Conservation (phyloP, 2,329 filamentous ascomycete species). For the Chaetoscypha palmicola region DNA sequence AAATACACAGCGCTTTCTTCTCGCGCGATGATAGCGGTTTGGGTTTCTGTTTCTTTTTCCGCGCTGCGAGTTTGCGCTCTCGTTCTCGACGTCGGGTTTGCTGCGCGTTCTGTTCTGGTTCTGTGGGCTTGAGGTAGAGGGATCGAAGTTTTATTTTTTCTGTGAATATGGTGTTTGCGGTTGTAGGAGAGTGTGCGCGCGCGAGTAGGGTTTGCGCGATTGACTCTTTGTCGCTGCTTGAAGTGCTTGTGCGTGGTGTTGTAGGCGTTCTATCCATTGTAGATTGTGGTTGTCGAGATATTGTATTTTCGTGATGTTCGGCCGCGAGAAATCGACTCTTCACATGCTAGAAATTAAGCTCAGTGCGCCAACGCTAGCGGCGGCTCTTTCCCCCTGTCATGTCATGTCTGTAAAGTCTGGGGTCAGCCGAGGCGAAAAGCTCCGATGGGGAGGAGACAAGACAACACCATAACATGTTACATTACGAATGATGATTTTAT, state of each 20-base stretch:
- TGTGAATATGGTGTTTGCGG: slow-evolving; percentile 62
- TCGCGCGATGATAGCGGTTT: slow-evolving; percentile 72
- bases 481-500: slow-evolving; percentile 13
- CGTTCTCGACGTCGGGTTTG: slow-evolving; percentile 37
- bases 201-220: slow-evolving; percentile 60
- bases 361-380: slow-evolving; percentile 4
- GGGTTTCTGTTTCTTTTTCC: slow-evolving; percentile 42
- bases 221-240: slow-evolving; percentile 4
- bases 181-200: slow-evolving; percentile 71
- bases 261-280: slow-evolving; percentile 21
- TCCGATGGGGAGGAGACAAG: neutral
- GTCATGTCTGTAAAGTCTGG: too few species aligned
- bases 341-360: slow-evolving; percentile 15
- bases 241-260: slow-evolving; percentile 3
- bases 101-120: slow-evolving; percentile 56
- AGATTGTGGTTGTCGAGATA: neutral
- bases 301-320: too few species aligned
- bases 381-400: too few species aligned
- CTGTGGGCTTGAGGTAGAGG: slow-evolving; percentile 69
- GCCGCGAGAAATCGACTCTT: too few species aligned
- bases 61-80: slow-evolving; percentile 32
- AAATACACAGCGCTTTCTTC: slow-evolving; percentile 64
- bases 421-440: neutral
- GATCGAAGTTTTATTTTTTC: slow-evolving; percentile 80
- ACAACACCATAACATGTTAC: neutral